Percentiles rank a stretch among this genome's conserved stretches.
These are phyloP conservation scores for thale cress (Arabidopsis thaliana) DNA, from an alignment of 345 rosid species.

Conservation along the genomic window DNA sequence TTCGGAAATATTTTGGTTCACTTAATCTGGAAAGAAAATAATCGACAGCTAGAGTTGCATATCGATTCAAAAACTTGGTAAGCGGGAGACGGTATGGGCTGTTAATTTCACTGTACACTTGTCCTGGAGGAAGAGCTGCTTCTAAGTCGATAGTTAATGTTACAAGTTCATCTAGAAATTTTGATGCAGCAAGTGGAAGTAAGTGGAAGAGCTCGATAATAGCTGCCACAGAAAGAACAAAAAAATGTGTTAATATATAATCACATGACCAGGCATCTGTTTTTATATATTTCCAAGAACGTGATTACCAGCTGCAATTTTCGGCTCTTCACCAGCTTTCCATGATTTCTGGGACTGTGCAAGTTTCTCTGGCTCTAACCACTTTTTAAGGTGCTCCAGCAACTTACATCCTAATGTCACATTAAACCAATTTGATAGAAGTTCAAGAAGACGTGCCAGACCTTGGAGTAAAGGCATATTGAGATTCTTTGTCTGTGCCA, in stretches of 20 bases:
- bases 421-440: slow-evolving; percentile 94
- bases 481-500: slow-evolving; percentile 98
- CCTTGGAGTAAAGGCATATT: slow-evolving; percentile 98
- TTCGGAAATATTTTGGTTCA: slow-evolving; percentile 87
- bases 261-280: slow-evolving; percentile 27
- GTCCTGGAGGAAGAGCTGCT: slow-evolving; percentile 84
- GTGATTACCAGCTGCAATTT: slow-evolving; percentile 88
- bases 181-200: slow-evolving; percentile 94
- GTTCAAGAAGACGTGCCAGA: slow-evolving; percentile 96
- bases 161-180: slow-evolving; percentile 95
- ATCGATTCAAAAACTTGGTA: slow-evolving; percentile 90
- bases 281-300: slow-evolving; percentile 1
- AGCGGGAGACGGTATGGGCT: slow-evolving; percentile 98
- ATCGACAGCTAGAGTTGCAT: slow-evolving; percentile 94
- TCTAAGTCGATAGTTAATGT: slow-evolving; percentile 90
- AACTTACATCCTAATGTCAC: slow-evolving; percentile 96
- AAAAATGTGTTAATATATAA: slow-evolving; percentile 26
- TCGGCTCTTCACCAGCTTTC: slow-evolving; percentile 99
- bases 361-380: slow-evolving; percentile 99
- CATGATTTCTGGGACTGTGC: slow-evolving; percentile 90
- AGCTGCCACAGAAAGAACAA: slow-evolving; percentile 64
- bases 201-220: slow-evolving; percentile 97
- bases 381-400: slow-evolving; percentile 96
- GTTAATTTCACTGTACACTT: slow-evolving; percentile 91
- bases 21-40: slow-evolving; percentile 90